Base-by-base conservation (phyloP, 1,284 basidiomycete genomes). In the Sporisorium reilianum region DNA sequence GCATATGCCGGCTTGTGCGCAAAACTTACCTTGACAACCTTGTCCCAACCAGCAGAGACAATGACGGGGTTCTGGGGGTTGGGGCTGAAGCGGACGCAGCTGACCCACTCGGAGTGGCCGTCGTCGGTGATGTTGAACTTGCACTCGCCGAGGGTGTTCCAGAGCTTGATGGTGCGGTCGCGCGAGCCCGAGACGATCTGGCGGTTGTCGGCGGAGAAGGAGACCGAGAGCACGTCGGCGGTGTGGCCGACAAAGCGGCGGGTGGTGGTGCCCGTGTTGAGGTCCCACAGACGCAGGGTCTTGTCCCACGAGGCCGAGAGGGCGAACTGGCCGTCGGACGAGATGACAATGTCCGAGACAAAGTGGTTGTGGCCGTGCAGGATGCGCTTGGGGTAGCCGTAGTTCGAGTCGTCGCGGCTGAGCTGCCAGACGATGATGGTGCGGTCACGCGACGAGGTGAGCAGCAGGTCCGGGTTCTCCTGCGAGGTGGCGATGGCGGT, bases 101-200 rank as follows among this genome's bases (percentile, higher is more conserved):
- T 98, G 77, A 99, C 96, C 94, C 94, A 84, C 75, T 84, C 83
- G 49, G 82, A 76, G 81, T 84, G 97, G 79, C 96, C 95, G 82
- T 99, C 97, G 83, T 99, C 96, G 88, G 94, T 94, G 88, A 99
- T 99, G 87, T 98, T 94, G 87, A 95, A 99, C 88, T 99, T 99
- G 90, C 97, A 99, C 88, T 99, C 97, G 85, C 97, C 97, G 78
- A 99, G 91, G 76, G 97, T 99, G 89, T 99, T 99, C 97, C 97
- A 99, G 85, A 99, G 93, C 88, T 99, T 99, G 90, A 99, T 99
- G 59, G 81, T 92, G 86, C 89, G 90, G 90, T 99, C 97, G 81
- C 97, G 93, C 75, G 94, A 95, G 65, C 95, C 97, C 68, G 95
- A 97, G 79, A 99, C 97, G 86, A 99, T 99, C 87, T 99, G 96